Evolutionary conservation across 2,329 filamentous ascomycete genomes (phyloP), one percentile per base, ranked within the genome.

Genomic region (Teratosphaeriaceae sp.): DNA sequence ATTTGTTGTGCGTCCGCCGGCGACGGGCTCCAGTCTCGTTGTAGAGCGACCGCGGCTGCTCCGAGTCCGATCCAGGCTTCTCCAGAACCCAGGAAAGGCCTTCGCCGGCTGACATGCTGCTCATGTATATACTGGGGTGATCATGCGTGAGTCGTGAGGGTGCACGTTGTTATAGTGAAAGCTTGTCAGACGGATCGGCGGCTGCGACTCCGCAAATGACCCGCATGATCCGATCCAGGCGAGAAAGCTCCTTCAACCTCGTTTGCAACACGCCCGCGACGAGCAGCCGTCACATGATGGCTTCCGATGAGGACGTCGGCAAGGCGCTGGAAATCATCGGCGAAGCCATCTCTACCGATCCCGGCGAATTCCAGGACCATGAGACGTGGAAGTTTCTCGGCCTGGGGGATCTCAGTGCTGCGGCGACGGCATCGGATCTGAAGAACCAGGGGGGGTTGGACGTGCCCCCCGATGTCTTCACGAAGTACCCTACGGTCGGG

Each of bases 311-410:
- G 19, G 40, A 35, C 21, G 21, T 42, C n/a, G 16, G 20, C 8
- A 42, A 42, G 24, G 46, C 44, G 18, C 43, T 59, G n/a, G 52
- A 54, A 26, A 50, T 60, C 21, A 53, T 59, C 20, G 55, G 53
- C 18, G 58, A 60, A 39, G 57, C 58, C 1, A 43, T 60, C 7
- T 56, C 55, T 8, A 43, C 53, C 31, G 56, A 59, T 15, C 52
- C 56, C 0, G 44, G 50, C 11, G 56, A 59, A 3, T 52, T 60
- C 16, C 50, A 52, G 35, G 57, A 59, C 41, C 42, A 57, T 43
- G 58, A 60, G 41, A 59, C 51, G 30, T 60, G 58, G 58, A 56
- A 50, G 30, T 60, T 59, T 39, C 51, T 58, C 30, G 58, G 58
- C 13, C 45, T 60, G 6, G 47, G 49, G 2, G 57, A 54, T 31